These are phyloP conservation scores for Nicotiana tomentosiformis DNA, from an alignment of 257 asterid species.

Conservation along the genomic window DNA sequence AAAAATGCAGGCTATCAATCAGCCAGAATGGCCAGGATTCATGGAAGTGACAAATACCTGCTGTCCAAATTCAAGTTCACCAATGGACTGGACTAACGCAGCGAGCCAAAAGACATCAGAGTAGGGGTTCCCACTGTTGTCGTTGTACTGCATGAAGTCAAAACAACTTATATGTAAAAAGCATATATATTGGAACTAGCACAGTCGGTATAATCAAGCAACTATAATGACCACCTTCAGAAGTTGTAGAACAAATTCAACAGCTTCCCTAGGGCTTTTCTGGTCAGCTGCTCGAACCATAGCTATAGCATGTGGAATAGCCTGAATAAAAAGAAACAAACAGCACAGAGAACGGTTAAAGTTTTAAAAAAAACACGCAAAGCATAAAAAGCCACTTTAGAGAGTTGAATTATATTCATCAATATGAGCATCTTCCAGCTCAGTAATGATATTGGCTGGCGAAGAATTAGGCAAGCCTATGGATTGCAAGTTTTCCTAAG, in stretches of 20 bases:
- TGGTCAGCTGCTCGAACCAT: slow-evolving; percentile 77
- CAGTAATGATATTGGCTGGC: background rate
- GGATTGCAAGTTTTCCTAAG: background rate
- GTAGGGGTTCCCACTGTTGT: slow-evolving; percentile 85
- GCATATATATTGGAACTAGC: background rate
- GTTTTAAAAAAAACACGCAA: background rate
- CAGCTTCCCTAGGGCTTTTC: slow-evolving; percentile 98
- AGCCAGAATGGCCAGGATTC: background rate
- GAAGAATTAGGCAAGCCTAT: background rate
- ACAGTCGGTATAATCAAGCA: background rate
- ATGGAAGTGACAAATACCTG: slow-evolving; percentile 42
- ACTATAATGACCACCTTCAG: slow-evolving; percentile 59
- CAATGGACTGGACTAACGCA: slow-evolving; percentile 82
- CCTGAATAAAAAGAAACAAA: slow-evolving; percentile 37
- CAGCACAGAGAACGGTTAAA: background rate
- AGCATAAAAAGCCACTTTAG: slow-evolving; percentile 6
- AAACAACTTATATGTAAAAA: background rate
- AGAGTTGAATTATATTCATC: background rate
- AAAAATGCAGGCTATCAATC: background rate
- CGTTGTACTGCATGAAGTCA: slow-evolving; percentile 63
- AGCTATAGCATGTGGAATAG: slow-evolving; percentile 92
- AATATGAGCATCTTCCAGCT: background rate
- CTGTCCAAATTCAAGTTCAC: slow-evolving; percentile 93
- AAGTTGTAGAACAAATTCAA: slow-evolving; percentile 92
- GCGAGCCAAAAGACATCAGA: slow-evolving; percentile 98